Percentiles rank a stretch among this genome's conserved stretches.
Conservation (phyloP, 1,139 yeast genomes). For the Taphrina betulina region DNA sequence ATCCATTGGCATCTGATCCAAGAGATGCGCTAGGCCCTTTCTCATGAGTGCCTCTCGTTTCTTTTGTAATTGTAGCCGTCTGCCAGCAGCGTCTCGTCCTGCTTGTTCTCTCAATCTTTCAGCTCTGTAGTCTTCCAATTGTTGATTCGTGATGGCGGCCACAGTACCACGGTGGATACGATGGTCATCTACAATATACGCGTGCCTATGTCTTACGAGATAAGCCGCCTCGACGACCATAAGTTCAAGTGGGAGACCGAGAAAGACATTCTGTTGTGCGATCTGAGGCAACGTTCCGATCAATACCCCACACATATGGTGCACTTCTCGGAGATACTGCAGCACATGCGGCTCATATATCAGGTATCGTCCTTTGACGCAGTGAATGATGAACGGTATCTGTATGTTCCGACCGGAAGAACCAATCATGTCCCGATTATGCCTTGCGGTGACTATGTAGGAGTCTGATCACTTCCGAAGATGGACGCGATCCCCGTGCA, state of each 20-base stretch:
- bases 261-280: conserved; percentile 85
- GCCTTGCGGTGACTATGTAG: no score
- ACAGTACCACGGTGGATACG: conserved; percentile 43
- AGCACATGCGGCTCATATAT: conserved; percentile 39
- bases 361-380: conserved; percentile 5
- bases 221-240: conserved; percentile 72
- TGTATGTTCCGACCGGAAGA: no score
- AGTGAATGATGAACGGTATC: conserved; percentile 13
- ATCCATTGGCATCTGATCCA: conserved; percentile 3
- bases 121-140: not conserved
- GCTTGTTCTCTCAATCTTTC: not conserved
- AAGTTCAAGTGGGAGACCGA: conserved; percentile 77
- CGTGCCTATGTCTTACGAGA: conserved; percentile 51
- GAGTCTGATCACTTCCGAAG: no score
- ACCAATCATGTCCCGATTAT: no score
- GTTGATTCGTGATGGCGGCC: conserved; percentile 7
- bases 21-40: conserved; percentile 13
- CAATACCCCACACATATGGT: conserved; percentile 68
- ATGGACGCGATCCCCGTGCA: no score
- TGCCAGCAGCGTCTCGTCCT: not conserved
- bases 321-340: conserved; percentile 53
- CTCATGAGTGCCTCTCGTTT: conserved; percentile 10
- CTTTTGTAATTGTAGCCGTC: conserved; percentile 7
- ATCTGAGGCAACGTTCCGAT: conserved; percentile 80
- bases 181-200: conserved; percentile 42